A percentile compares a stretch with the other conserved stretches of the same genome.
These are phyloP conservation scores for Cyberlindnera maritima DNA, from an alignment of 805 yeast species.

Conservation along the genomic window DNA sequence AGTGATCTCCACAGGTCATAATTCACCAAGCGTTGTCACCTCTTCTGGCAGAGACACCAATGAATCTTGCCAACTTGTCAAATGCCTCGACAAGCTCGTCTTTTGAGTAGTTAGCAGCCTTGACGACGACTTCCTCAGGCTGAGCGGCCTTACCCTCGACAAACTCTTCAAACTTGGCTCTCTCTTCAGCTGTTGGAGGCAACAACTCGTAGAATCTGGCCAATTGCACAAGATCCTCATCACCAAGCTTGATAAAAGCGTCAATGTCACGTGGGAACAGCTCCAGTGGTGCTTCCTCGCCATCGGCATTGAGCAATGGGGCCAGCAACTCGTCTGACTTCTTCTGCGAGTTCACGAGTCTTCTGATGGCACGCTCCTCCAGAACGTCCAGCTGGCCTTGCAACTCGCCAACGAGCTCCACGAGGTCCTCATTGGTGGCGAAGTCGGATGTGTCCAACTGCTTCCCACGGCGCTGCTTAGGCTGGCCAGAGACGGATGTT, in stretches of 20 bases:
- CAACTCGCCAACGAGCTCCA: slow-evolving; percentile 82
- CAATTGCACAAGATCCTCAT: slow-evolving; percentile 47
- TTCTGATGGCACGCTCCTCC: slow-evolving; percentile 73
- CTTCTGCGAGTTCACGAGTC: slow-evolving; percentile 63
- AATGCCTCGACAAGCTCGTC: slow-evolving; percentile 53
- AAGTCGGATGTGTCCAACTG: slow-evolving; percentile 49
- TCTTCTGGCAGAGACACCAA: slow-evolving; percentile 61
- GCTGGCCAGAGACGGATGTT: slow-evolving; percentile 9
- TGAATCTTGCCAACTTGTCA: slow-evolving; percentile 63
- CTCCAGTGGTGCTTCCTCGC: slow-evolving; percentile 55
- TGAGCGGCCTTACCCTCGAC: slow-evolving; percentile 48
- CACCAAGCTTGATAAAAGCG: slow-evolving; percentile 47
- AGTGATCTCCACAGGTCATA: no score
- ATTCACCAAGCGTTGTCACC: slow-evolving; percentile 49
- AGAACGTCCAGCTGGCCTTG: slow-evolving; percentile 81
- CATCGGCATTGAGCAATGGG: slow-evolving; percentile 76
- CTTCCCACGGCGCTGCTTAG: slow-evolving; percentile 12
- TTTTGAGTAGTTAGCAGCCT: slow-evolving; percentile 33
- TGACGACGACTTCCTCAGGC: slow-evolving; percentile 29
- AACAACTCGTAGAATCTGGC: slow-evolving; percentile 75
- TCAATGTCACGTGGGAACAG: slow-evolving; percentile 57
- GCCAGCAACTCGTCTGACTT: slow-evolving; percentile 47
- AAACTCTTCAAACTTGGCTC: slow-evolving; percentile 47
- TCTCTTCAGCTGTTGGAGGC: slow-evolving; percentile 59
- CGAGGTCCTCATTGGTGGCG: slow-evolving; percentile 79